Conservation (phyloP, 331 rosid species). For the Saraca asoca region DNA sequence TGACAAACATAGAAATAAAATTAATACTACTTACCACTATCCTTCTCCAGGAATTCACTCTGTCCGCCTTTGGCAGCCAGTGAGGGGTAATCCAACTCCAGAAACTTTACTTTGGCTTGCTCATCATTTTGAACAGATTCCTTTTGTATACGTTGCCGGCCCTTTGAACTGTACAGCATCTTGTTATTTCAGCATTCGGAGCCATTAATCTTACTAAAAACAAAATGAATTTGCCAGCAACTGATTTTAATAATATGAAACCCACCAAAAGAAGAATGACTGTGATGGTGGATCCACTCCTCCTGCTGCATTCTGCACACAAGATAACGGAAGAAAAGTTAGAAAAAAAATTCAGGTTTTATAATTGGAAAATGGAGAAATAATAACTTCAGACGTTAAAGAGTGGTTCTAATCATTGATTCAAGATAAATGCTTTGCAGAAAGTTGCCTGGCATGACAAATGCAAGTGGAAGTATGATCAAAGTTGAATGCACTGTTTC, state of each 20-base stretch:
- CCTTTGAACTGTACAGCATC: conserved; percentile 67
- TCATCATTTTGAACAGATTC: conserved; percentile 49
- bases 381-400: conserved; percentile 13
- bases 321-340: conserved; percentile 27
- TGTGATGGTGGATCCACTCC: conserved; percentile 70
- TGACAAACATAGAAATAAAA: conserved; percentile 20
- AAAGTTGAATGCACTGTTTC: conserved; percentile 4
- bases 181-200: conserved; percentile 33
- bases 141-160: conserved; percentile 48
- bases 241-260: conserved; percentile 42
- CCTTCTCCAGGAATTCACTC: conserved; percentile 52
- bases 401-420: conserved; percentile 2
- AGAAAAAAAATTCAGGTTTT: conserved; percentile 6
- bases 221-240: conserved; percentile 33
- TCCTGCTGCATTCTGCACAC: conserved; percentile 68
- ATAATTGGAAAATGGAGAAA: conserved; percentile 14
- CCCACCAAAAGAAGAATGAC: conserved; percentile 87
- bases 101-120: conserved; percentile 64
- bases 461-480: not conserved
- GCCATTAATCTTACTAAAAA: conserved; percentile 31
- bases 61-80: conserved; percentile 49
- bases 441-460: conserved; percentile 20
- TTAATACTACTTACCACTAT: conserved; percentile 50
- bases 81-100: conserved; percentile 75
- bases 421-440: conserved; percentile 4